phyloP scores from a whole-genome alignment of 1,284 basidiomycete genomes.

The Sanghuangporus weigelae region DNA sequence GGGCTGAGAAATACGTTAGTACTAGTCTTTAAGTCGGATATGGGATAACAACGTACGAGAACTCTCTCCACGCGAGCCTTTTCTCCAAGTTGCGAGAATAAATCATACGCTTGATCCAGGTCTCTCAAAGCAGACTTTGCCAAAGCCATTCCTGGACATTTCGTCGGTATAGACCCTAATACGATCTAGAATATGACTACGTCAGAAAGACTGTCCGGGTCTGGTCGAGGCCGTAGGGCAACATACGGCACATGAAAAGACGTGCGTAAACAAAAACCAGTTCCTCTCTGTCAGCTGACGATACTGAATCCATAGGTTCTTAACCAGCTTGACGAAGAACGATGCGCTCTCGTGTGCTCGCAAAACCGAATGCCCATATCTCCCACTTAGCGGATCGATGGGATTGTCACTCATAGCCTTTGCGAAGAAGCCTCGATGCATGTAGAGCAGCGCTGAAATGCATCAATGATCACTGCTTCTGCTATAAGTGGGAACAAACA shows the following conservation, averaged over 20 bases:
- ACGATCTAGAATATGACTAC: slow-evolving; percentile 44
- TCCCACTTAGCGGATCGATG: slow-evolving; percentile 60
- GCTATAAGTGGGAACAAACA: not conserved
- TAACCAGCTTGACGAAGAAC: slow-evolving; percentile 58
- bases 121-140: slow-evolving; percentile 58
- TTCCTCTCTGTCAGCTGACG: slow-evolving; percentile 60
- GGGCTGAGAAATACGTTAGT: slow-evolving; percentile 36
- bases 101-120: slow-evolving; percentile 52
- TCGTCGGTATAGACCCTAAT: slow-evolving; percentile 59
- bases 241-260: slow-evolving; percentile 68
- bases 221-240: not conserved
- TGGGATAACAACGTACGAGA: slow-evolving; percentile 37
- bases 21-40: not conserved
- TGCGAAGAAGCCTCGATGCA: slow-evolving; percentile 70
- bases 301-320: slow-evolving; percentile 59
- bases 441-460: slow-evolving; percentile 54
- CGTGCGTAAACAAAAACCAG: slow-evolving; percentile 70
- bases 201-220: slow-evolving; percentile 9
- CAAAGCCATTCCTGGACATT: slow-evolving; percentile 51
- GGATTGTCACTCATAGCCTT: slow-evolving; percentile 59
- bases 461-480: not conserved
- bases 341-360: slow-evolving; percentile 63
- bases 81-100: slow-evolving; percentile 48
- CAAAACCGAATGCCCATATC: slow-evolving; percentile 61
- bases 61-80: slow-evolving; percentile 51